Percentiles rank a stretch among this genome's conserved stretches.
Conservation (phyloP, 2,329 filamentous ascomycete genomes). For the Sporothrix phasma region DNA sequence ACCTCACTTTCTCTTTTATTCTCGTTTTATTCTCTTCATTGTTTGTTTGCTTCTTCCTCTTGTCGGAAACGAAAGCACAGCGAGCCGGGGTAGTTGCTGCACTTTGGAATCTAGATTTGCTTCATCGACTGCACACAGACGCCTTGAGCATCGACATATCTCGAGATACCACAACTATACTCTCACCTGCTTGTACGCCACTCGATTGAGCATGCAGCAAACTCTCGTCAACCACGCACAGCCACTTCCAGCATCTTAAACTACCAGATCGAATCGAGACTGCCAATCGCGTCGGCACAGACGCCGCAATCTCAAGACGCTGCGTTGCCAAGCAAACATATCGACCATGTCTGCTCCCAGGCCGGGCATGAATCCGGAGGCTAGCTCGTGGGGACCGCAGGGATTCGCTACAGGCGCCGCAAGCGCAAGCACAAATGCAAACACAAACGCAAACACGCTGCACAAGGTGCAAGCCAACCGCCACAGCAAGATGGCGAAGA, state of each 20-base stretch:
- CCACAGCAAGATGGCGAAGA: neutral
- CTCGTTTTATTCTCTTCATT: neutral
- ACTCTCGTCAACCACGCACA: neutral
- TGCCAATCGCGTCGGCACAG: neutral
- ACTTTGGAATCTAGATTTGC: neutral
- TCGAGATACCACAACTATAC: neutral
- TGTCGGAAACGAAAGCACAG: neutral
- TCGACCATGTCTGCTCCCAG: neutral
- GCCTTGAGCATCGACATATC: neutral
- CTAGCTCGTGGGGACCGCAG: neutral
- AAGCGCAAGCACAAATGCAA: neutral
- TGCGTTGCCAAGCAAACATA: neutral
- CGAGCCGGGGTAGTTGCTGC: neutral
- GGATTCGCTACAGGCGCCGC: neutral
- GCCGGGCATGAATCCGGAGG: conserved; percentile 6
- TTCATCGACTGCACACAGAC: neutral
- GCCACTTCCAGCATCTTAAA: neutral
- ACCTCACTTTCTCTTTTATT: neutral
- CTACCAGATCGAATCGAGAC: neutral
- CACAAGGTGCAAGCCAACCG: neutral
- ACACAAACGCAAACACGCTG: neutral
- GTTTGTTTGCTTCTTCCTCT: neutral
- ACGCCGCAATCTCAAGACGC: neutral
- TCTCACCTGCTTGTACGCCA: neutral
- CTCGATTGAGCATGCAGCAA: neutral